Evolutionary conservation across 148 eudicot genomes (phyloP), one percentile per base, ranked within the genome.

Genomic region (Vaccinium macrocarpon): DNA sequence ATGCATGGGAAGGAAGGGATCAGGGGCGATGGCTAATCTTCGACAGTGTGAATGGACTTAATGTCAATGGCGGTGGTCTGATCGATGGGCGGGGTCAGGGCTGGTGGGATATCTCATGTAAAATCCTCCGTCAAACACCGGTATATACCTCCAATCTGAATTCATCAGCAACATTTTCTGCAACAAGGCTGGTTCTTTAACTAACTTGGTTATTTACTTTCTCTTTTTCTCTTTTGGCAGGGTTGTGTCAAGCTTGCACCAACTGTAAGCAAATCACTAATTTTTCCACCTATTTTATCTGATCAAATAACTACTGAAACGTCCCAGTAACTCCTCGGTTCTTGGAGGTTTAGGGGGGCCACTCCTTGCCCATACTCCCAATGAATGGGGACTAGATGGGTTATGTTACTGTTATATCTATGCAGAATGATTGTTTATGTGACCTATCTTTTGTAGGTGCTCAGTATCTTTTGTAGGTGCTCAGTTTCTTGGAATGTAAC

Each of bases 181-280:
- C 19, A 16, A 6, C 1, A 16, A 42, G 25, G 77, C 19, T 82
- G 18, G 11, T 71, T 27, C 77, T 74, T 56, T 21, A 23, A 15
- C 25, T 55, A 12, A 29, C 32, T 56, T 55, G 6, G 32, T 8
- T 68, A 80, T 23, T 75, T 25, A 11, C 29, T 21, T 1, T 38
- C 2, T 80, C 73, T 79, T 29, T 32, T 25, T 46, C 23, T 27
- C 23, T 85, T 13, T 85, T 25, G 11, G 21, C 86, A 80, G 83
- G 87, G 27, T 13, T 85, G 87, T 59, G 77, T 80, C 82, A 80
- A 72, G 74, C 87, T 80, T 74, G 87, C 87, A 80, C 87, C 87
- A 25, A 85, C 87, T 16, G 87, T 85, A 81, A 85, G 83, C 71
- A 70, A n/a, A 48, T 25, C 57, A 73, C 2, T 0, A 11, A 19